These are phyloP conservation scores for Beta macrorhiza DNA, from an alignment of 179 eudicot genomes.

Conservation along the genomic window DNA sequence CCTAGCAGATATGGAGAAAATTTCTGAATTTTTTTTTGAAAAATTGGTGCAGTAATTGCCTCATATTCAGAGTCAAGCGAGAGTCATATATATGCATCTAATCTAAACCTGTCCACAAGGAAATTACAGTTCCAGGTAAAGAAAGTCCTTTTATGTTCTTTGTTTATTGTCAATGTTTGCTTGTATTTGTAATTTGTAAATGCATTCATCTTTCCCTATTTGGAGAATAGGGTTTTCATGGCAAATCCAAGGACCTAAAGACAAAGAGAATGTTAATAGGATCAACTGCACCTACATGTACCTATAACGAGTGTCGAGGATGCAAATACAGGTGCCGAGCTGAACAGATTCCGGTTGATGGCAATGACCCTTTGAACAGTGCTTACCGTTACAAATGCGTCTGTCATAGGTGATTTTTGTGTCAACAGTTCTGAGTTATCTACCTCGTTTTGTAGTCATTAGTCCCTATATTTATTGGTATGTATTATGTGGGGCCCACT, in stretches of 20 bases:
- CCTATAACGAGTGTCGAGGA: constrained; percentile 90
- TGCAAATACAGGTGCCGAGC: constrained; percentile 84
- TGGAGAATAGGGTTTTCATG: background rate
- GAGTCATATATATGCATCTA: constrained; percentile 8
- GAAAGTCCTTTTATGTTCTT: background rate
- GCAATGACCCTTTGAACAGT: constrained; percentile 83
- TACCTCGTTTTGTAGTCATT: background rate
- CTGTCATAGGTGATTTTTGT: constrained; percentile 53
- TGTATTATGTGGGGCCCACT: constrained; percentile 14
- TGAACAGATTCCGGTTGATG: constrained; percentile 89
- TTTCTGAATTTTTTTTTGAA: background rate
- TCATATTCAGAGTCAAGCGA: background rate
- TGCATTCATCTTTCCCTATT: background rate
- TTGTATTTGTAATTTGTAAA: background rate
- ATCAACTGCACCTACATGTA: constrained; percentile 80
- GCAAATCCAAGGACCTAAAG: background rate
- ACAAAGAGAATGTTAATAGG: constrained; percentile 65
- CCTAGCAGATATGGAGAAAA: background rate
- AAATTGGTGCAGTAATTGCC: constrained; percentile 18
- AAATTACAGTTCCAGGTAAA: constrained; percentile 22
- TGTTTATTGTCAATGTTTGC: background rate
- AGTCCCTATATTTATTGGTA: background rate
- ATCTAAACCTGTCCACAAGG: background rate
- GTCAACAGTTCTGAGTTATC: background rate
- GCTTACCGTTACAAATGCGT: constrained; percentile 83